Conservation (phyloP, 345 rosid species). For the Syzygium jambos region DNA sequence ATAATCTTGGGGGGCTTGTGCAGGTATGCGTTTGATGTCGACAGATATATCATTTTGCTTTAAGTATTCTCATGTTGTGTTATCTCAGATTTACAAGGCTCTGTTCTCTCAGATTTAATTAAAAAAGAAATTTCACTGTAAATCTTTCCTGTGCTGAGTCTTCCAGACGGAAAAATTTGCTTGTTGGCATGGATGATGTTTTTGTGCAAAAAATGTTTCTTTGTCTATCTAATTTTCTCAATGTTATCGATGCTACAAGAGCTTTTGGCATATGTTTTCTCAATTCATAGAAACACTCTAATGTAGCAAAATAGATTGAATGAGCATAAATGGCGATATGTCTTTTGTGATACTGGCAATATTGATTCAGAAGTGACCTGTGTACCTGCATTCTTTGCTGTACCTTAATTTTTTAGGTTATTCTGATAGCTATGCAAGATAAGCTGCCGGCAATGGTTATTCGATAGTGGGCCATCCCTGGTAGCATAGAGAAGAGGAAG, state of each 20-base stretch:
- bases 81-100: not conserved
- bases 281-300: not conserved
- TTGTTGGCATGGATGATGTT: not conserved
- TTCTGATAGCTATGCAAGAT: not conserved
- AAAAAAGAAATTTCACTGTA: not conserved
- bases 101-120: not conserved
- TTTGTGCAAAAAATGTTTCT: not conserved
- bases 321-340: not conserved
- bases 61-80: not conserved
- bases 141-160: not conserved
- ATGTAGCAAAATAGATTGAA: not conserved
- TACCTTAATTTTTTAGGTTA: not conserved
- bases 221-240: not conserved
- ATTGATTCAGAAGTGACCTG: not conserved
- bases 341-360: not conserved
- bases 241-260: not conserved
- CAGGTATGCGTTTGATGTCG: conserved; percentile 31
- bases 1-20: conserved; percentile 95
- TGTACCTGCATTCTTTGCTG: not conserved
- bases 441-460: not conserved
- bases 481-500: not conserved
- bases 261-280: not conserved
- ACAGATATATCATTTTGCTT: not conserved
- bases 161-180: not conserved
- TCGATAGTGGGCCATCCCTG: not conserved